Conservation (phyloP, 176 grass and related monocot species). For the Bonia amplexicaulis region DNA sequence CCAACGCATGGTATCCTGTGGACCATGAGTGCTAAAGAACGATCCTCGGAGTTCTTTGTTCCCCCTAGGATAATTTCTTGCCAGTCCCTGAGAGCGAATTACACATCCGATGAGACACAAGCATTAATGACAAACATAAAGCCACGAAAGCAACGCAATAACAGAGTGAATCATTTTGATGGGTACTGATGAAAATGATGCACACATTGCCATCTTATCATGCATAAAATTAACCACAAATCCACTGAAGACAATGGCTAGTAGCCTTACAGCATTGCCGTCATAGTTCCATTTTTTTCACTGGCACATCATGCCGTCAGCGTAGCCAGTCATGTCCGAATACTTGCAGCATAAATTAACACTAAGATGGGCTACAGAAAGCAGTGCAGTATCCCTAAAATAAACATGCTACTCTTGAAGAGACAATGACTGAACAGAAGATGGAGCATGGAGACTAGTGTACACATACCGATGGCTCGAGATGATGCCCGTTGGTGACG, state of each 20-base stretch:
- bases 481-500: constrained; percentile 83
- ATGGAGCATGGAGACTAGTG: background rate
- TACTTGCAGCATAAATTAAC: background rate
- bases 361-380: background rate
- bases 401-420: background rate
- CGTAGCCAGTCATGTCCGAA: background rate
- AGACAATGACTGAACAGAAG: background rate
- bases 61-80: constrained; percentile 82
- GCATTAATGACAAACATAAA: background rate
- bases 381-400: background rate
- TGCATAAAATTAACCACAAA: background rate
- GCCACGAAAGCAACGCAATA: background rate
- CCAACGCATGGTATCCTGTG: constrained; percentile 78
- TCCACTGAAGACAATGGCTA: background rate
- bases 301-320: too few relatives aligned
- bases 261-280: background rate
- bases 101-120: background rate
- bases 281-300: background rate
- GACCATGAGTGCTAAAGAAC: constrained; percentile 73
- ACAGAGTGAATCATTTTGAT: background rate
- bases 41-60: constrained; percentile 75
- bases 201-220: background rate
- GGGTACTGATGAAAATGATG: background rate
- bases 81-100: constrained; percentile 35
- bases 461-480: constrained; percentile 45